Evolutionary conservation across 768 basidiomycete genomes (phyloP).

Genomic region (Peribolospora kevripleyi): DNA sequence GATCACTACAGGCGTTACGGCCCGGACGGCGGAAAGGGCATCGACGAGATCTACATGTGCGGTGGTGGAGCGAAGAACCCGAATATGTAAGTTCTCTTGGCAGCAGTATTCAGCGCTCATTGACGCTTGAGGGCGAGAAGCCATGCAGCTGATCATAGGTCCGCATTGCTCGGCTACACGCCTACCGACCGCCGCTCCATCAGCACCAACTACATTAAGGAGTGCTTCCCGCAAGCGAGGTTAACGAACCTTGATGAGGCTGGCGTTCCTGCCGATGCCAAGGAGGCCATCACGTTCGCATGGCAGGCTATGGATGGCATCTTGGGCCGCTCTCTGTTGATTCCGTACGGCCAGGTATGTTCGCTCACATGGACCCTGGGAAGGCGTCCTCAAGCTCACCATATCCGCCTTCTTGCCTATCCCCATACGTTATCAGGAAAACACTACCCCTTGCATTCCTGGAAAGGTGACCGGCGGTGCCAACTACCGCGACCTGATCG

Average conservation of each 20-base stretch:
- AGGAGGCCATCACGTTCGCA: conserved; percentile 13
- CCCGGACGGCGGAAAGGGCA: conserved; percentile 8
- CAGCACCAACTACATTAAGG: background rate
- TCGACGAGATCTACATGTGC: conserved; percentile 15
- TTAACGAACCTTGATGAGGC: conserved; percentile 12
- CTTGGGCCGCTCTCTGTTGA: background rate
- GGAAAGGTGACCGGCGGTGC: too few species aligned
- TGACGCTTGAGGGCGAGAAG: too few species aligned
- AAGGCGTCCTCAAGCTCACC: too few species aligned
- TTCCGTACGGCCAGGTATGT: background rate
- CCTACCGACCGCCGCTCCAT: background rate
- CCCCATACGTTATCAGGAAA: too few species aligned
- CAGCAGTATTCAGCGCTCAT: too few species aligned
- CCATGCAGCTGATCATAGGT: too few species aligned
- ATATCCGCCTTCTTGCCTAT: too few species aligned
- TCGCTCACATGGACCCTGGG: too few species aligned
- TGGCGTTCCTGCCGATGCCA: conserved; percentile 10
- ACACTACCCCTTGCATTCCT: too few species aligned
- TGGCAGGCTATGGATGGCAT: conserved; percentile 15
- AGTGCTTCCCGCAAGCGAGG: conserved; percentile 1
- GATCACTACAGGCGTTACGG: conserved; percentile 14
- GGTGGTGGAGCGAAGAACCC: conserved; percentile 15
- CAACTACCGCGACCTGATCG: too few species aligned
- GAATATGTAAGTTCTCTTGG: background rate
- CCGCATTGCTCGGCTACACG: too few species aligned